Evolutionary conservation across 768 basidiomycete species (phyloP).

Genomic region (Tylopilus intermedius): DNA sequence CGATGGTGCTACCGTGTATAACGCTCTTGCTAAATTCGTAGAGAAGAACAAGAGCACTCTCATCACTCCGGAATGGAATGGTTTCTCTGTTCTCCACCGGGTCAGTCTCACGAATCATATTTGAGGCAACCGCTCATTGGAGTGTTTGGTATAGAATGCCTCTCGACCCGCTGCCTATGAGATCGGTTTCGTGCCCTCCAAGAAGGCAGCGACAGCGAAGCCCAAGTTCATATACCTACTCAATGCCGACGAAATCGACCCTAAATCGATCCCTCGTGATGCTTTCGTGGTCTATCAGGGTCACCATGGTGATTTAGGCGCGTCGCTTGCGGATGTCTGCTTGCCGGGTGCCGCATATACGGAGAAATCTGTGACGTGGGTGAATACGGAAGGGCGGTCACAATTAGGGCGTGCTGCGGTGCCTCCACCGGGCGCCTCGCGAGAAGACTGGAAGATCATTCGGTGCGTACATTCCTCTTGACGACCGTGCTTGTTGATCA

Average conservation of each 20-base stretch:
- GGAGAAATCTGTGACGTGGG: constrained; percentile 86
- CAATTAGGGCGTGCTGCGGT: constrained; percentile 92
- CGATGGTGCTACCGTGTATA: constrained; percentile 75
- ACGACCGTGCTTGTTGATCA: neutral
- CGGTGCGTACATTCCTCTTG: constrained; percentile 44
- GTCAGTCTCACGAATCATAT: constrained; percentile 38
- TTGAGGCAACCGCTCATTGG: neutral
- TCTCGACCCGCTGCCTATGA: constrained; percentile 95
- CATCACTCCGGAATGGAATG: constrained; percentile 90
- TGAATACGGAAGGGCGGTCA: constrained; percentile 93
- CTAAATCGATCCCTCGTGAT: constrained; percentile 78
- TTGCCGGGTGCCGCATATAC: constrained; percentile 92
- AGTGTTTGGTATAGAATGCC: constrained; percentile 53
- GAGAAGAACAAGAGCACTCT: constrained; percentile 70
- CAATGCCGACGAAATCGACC: constrained; percentile 91
- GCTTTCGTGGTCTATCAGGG: constrained; percentile 99
- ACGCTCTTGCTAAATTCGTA: constrained; percentile 74
- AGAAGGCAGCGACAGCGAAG: constrained; percentile 64
- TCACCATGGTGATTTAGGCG: constrained; percentile 95
- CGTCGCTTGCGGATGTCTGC: constrained; percentile 95
- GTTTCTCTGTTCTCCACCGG: constrained; percentile 87
- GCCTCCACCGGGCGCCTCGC: constrained; percentile 85
- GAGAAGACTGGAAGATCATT: constrained; percentile 98
- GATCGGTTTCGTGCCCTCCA: constrained; percentile 85
- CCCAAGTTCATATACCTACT: constrained; percentile 97